Evolutionary conservation across 2,329 filamentous ascomycete genomes (phyloP).

Genomic region (Fusarium poae): DNA sequence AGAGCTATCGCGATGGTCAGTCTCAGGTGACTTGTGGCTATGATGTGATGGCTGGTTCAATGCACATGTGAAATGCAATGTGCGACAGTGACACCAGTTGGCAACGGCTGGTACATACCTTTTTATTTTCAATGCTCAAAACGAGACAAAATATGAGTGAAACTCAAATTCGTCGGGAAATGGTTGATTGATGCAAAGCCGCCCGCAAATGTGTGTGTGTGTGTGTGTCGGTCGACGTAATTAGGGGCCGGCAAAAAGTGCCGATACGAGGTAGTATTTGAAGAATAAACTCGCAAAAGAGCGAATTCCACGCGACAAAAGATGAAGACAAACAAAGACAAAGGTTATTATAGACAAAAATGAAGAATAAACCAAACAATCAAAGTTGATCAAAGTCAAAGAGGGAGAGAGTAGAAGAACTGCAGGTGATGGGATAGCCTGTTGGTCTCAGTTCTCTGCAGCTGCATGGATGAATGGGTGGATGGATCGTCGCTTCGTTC

Average conservation of each 20-base stretch:
- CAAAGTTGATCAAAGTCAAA: conserved; percentile 11
- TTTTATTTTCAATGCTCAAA: conserved; percentile 19
- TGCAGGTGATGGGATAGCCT: conserved; percentile 17
- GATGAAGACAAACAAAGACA: neutral
- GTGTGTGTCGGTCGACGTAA: neutral
- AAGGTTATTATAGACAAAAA: conserved; percentile 10
- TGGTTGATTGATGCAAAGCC: conserved; percentile 17
- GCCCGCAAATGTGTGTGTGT: conserved; percentile 4
- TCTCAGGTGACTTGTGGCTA: conserved; percentile 34
- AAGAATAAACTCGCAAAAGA: neutral
- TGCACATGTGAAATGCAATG: conserved; percentile 7
- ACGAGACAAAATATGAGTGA: conserved; percentile 17
- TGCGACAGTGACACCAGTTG: conserved; percentile 34
- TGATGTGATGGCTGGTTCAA: conserved; percentile 16
- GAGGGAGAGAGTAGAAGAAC: conserved; percentile 10
- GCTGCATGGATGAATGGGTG: conserved; percentile 21
- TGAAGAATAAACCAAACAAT: conserved; percentile 11
- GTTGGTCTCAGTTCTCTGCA: conserved; percentile 31
- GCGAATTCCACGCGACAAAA: neutral
- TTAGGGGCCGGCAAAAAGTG: conserved; percentile 9
- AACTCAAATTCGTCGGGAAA: conserved; percentile 18
- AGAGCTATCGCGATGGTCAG: conserved; percentile 33
- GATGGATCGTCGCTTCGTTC: conserved; percentile 36
- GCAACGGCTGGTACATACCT: conserved; percentile 36
- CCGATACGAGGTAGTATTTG: neutral